Conservation (phyloP, 768 basidiomycete genomes). For the Leccinum ochraceum region DNA sequence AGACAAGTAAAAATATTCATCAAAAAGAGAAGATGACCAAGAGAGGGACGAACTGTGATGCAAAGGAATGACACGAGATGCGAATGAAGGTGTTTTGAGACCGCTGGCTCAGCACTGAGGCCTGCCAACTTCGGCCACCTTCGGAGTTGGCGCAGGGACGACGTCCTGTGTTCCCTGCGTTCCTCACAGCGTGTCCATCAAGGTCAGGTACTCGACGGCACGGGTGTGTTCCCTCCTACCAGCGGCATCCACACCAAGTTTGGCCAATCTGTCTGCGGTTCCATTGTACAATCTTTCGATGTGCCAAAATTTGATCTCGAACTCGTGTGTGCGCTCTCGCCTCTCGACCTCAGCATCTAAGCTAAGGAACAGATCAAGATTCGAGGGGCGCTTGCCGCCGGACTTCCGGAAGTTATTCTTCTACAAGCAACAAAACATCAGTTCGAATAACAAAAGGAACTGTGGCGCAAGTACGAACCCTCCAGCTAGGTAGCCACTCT, state of each 20-base stretch:
- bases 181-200: background rate
- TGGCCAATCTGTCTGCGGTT: slow-evolving; percentile 28
- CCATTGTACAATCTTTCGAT: slow-evolving; percentile 27
- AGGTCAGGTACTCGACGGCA: background rate
- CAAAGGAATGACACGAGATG: no score
- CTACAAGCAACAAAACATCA: background rate
- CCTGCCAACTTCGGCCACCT: background rate
- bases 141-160: background rate
- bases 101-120: no score
- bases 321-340: background rate
- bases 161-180: background rate
- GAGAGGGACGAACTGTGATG: no score
- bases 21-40: no score
- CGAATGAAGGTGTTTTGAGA: no score
- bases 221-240: background rate
- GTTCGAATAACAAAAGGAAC: background rate
- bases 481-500: slow-evolving; percentile 11
- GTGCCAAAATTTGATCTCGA: slow-evolving; percentile 27
- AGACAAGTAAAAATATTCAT: no score
- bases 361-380: slow-evolving; percentile 10
- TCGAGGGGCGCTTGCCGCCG: slow-evolving; percentile 2
- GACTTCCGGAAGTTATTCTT: slow-evolving; percentile 1
- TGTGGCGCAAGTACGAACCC: background rate
- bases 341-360: slow-evolving; percentile 2
- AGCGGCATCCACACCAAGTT: background rate